phyloP scores from a whole-genome alignment of 257 asterid species.

The Petrea volubilis region DNA sequence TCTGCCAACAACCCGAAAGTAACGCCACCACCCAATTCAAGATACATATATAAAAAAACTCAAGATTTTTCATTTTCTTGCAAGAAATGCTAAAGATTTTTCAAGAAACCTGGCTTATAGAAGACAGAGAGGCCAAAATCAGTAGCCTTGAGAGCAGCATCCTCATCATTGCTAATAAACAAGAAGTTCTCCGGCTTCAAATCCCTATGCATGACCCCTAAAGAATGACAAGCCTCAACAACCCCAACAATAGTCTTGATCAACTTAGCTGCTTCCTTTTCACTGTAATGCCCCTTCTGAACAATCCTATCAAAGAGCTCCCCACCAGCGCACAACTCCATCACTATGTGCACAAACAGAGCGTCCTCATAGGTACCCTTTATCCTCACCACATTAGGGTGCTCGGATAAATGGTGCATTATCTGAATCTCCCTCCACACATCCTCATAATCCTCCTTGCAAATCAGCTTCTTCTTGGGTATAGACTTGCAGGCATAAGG shows the following conservation, averaged over 20 bases:
- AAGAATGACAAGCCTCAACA: slow-evolving; percentile 82
- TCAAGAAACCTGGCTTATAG: slow-evolving; percentile 72
- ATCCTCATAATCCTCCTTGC: slow-evolving; percentile 63
- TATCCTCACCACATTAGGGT: slow-evolving; percentile 75
- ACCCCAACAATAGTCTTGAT: slow-evolving; percentile 80
- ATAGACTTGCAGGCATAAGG: slow-evolving; percentile 68
- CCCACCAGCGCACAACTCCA: slow-evolving; percentile 90
- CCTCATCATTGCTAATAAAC: slow-evolving; percentile 66
- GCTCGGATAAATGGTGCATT: slow-evolving; percentile 76
- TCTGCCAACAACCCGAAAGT: background rate
- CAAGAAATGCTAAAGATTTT: background rate
- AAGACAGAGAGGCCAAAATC: slow-evolving; percentile 92
- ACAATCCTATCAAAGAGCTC: slow-evolving; percentile 91
- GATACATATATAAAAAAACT: background rate
- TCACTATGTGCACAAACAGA: slow-evolving; percentile 70
- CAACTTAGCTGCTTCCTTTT: slow-evolving; percentile 73
- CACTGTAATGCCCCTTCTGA: slow-evolving; percentile 80
- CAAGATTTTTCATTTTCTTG: background rate
- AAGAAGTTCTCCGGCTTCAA: slow-evolving; percentile 93
- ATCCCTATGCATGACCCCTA: slow-evolving; percentile 92
- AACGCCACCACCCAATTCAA: background rate
- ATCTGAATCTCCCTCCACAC: slow-evolving; percentile 82
- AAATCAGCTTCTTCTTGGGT: slow-evolving; percentile 61
- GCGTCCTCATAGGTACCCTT: slow-evolving; percentile 79
- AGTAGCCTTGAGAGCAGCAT: slow-evolving; percentile 85